These are phyloP conservation scores for Peterozyma toletana DNA, from an alignment of 805 yeast species.

Conservation along the genomic window DNA sequence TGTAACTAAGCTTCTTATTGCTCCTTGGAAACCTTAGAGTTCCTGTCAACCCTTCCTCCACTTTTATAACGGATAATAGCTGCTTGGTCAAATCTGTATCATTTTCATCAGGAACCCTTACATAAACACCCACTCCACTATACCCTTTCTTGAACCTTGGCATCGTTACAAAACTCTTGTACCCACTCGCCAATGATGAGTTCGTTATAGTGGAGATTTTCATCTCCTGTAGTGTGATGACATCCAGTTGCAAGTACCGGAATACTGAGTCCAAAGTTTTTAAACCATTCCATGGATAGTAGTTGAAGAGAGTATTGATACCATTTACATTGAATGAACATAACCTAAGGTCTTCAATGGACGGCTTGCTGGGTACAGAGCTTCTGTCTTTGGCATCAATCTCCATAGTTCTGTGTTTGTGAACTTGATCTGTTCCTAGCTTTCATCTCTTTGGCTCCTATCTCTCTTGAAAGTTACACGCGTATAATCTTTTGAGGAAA, in stretches of 20 bases:
- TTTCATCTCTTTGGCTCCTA: too few species aligned
- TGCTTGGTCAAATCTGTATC: constrained; percentile 30
- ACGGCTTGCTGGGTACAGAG: constrained; percentile 5
- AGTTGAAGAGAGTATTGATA: constrained; percentile 67
- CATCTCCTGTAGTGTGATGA: constrained; percentile 82
- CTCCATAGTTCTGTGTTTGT: constrained; percentile 10
- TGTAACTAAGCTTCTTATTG: constrained; percentile 15
- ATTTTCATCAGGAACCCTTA: constrained; percentile 39
- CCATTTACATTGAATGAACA: constrained; percentile 80
- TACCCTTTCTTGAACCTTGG: constrained; percentile 74
- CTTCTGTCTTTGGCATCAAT: constrained; percentile 5
- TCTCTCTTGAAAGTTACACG: too few species aligned
- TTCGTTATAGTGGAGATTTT: constrained; percentile 52
- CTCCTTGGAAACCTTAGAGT: constrained; percentile 22
- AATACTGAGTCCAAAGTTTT: constrained; percentile 39
- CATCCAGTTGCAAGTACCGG: constrained; percentile 53
- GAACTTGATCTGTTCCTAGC: too few species aligned
- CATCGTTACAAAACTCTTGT: constrained; percentile 57
- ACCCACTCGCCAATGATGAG: constrained; percentile 48
- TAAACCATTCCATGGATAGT: constrained; percentile 72
- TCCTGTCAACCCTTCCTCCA: constrained; percentile 93
- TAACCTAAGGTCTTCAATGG: background rate
- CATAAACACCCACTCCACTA: constrained; percentile 85
- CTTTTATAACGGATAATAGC: constrained; percentile 51
- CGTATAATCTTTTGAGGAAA: too few species aligned